Evolutionary conservation across 2,329 filamentous ascomycete genomes (phyloP).

Genomic region (Phaeophleospora eucalypticola): DNA sequence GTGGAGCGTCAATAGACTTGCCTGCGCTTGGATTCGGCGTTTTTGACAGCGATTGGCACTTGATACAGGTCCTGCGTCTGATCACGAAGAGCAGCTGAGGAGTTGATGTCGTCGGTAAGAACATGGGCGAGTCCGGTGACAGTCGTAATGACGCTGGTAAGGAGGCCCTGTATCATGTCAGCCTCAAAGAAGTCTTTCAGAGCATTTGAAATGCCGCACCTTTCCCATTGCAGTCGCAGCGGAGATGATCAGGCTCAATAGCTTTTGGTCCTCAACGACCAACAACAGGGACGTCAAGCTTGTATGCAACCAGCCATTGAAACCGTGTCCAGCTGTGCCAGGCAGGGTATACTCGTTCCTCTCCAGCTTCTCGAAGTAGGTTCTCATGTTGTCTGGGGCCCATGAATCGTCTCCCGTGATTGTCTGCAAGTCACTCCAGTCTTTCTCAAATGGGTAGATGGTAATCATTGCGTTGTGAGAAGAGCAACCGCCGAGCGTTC

Average conservation of each 20-base stretch:
- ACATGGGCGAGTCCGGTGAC: constrained; percentile 16
- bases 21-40: constrained; percentile 8
- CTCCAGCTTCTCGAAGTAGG: constrained; percentile 54
- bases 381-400: constrained; percentile 55
- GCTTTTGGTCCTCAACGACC: constrained; percentile 50
- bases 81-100: constrained; percentile 45
- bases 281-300: constrained; percentile 50
- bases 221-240: constrained; percentile 52
- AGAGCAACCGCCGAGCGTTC: constrained; percentile 54
- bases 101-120: constrained; percentile 38
- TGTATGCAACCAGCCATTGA: constrained; percentile 54
- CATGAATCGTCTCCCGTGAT: constrained; percentile 60
- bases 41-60: constrained; percentile 46
- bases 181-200: not conserved
- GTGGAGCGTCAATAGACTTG: too few relatives aligned
- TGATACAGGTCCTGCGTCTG: constrained; percentile 50
- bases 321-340: constrained; percentile 51
- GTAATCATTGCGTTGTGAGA: constrained; percentile 60
- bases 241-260: constrained; percentile 51
- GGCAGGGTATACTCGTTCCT: constrained; percentile 50
- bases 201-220: constrained; percentile 45
- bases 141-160: constrained; percentile 24
- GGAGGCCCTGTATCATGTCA: constrained; percentile 36
- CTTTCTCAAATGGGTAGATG: constrained; percentile 55
- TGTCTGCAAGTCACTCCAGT: constrained; percentile 55